These are phyloP conservation scores for Russula virescens DNA, from an alignment of 768 basidiomycete species.

Conservation along the genomic window DNA sequence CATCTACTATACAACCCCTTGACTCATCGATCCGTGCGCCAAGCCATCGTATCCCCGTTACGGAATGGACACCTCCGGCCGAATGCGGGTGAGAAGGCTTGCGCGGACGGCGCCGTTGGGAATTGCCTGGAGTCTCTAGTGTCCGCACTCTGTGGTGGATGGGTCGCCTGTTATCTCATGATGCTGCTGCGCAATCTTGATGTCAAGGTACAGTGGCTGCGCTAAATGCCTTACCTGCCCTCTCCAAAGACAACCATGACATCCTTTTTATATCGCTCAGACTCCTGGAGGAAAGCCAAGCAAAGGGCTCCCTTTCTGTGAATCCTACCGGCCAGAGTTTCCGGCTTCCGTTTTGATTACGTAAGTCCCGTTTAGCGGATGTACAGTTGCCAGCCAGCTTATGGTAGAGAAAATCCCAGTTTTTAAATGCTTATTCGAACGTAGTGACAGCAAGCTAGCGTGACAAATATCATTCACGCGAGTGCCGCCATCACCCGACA, in stretches of 20 bases:
- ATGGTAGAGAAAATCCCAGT: slow-evolving; percentile 43
- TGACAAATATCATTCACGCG: too few species aligned
- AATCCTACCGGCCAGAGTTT: slow-evolving; percentile 4
- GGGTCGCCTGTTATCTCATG: slow-evolving; percentile 50
- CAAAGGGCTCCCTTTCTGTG: slow-evolving; percentile 3
- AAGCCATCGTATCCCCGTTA: too few species aligned
- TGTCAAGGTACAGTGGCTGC: slow-evolving; percentile 30
- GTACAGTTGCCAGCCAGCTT: slow-evolving; percentile 66
- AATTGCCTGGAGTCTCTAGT: slow-evolving; percentile 20
- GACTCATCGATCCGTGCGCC: too few species aligned
- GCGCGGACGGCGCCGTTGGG: too few species aligned
- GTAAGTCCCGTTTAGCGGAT: slow-evolving; percentile 54
- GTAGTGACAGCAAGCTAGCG: slow-evolving; percentile 48
- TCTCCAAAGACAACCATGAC: slow-evolving; percentile 55
- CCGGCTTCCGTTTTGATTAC: slow-evolving; percentile 43
- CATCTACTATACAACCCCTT: slow-evolving; percentile 29
- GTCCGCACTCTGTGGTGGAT: slow-evolving; percentile 39
- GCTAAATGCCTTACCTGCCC: slow-evolving; percentile 59
- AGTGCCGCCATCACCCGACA: too few species aligned
- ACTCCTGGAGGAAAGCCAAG: slow-evolving; percentile 26
- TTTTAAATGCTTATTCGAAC: slow-evolving; percentile 26
- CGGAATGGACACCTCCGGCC: too few species aligned
- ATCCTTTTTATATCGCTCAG: slow-evolving; percentile 45
- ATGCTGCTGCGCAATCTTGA: slow-evolving; percentile 33
- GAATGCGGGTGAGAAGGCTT: too few species aligned